Conservation (phyloP, 805 yeast species). For the Cephaloascus fragrans region DNA sequence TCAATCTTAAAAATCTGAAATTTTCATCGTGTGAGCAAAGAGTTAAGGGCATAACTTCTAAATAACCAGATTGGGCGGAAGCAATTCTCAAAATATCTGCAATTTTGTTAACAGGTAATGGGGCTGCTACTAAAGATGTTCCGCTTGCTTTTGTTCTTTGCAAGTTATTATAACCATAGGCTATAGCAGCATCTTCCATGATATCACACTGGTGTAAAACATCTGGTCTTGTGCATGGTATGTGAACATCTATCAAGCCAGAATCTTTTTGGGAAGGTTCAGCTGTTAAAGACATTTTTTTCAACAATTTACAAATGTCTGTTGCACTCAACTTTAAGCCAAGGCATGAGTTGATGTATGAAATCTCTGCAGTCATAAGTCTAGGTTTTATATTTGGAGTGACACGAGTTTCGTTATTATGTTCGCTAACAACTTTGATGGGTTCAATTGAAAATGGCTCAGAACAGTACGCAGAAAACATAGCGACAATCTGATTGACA, state of each 20-base stretch:
- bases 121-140: slow-evolving; percentile 72
- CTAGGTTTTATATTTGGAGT: slow-evolving; percentile 69
- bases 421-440: slow-evolving; percentile 73
- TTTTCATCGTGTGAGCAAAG: slow-evolving; percentile 96
- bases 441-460: slow-evolving; percentile 86
- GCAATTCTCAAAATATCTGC: slow-evolving; percentile 87
- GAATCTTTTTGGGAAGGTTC: slow-evolving; percentile 34
- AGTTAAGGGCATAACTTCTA: slow-evolving; percentile 92
- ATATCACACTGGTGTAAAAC: slow-evolving; percentile 94
- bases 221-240: slow-evolving; percentile 95
- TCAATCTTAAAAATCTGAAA: slow-evolving; percentile 70
- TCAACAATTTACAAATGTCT: slow-evolving; percentile 58
- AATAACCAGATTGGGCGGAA: slow-evolving; percentile 91
- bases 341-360: slow-evolving; percentile 84
- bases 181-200: slow-evolving; percentile 97
- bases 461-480: slow-evolving; percentile 85
- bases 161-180: slow-evolving; percentile 88
- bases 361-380: slow-evolving; percentile 60
- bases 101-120: slow-evolving; percentile 85
- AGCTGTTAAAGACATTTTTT: slow-evolving; percentile 76
- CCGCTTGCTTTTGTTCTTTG: slow-evolving; percentile 70
- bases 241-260: slow-evolving; percentile 49
- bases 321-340: slow-evolving; percentile 69
- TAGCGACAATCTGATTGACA: slow-evolving; percentile 83
- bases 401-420: slow-evolving; percentile 64